Evolutionary conservation across 176 grass and related monocot genomes (phyloP).

Genomic region (Carex scoparia): DNA sequence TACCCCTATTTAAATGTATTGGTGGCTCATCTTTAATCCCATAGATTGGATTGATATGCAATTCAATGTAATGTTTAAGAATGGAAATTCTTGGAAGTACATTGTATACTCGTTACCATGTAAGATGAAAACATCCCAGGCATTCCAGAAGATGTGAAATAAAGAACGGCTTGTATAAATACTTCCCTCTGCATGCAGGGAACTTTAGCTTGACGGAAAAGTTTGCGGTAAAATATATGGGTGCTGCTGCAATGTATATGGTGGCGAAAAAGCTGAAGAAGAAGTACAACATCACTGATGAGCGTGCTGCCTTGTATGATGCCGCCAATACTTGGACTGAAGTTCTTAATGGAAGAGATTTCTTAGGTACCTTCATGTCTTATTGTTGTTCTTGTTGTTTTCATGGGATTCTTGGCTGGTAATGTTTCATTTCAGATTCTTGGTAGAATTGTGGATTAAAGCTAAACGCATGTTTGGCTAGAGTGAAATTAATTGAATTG

Average conservation of each 20-base stretch:
- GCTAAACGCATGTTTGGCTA: not conserved
- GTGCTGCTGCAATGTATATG: constrained; percentile 88
- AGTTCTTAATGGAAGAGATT: constrained; percentile 76
- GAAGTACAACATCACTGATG: constrained; percentile 85
- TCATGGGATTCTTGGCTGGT: not conserved
- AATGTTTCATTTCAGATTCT: not conserved
- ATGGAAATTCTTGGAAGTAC: not conserved
- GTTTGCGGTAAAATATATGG: constrained; percentile 84
- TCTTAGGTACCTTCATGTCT: constrained; percentile 50
- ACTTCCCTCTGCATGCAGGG: constrained; percentile 39
- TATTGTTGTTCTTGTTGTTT: not conserved
- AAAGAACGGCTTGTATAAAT: not conserved
- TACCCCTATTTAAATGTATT: too few relatives aligned
- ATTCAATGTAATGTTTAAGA: not conserved
- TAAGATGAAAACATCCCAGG: not conserved
- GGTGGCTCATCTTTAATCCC: not conserved
- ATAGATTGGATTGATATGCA: not conserved
- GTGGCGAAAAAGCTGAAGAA: constrained; percentile 93
- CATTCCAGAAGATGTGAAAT: not conserved
- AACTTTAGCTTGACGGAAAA: constrained; percentile 78
- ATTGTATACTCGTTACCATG: not conserved
- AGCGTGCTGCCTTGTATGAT: constrained; percentile 72
- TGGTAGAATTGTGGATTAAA: not conserved
- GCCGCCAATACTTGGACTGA: constrained; percentile 71
- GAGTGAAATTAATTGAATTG: not conserved